phyloP scores from a whole-genome alignment of 1,284 basidiomycete species.

The Hortiboletus rubellus region DNA sequence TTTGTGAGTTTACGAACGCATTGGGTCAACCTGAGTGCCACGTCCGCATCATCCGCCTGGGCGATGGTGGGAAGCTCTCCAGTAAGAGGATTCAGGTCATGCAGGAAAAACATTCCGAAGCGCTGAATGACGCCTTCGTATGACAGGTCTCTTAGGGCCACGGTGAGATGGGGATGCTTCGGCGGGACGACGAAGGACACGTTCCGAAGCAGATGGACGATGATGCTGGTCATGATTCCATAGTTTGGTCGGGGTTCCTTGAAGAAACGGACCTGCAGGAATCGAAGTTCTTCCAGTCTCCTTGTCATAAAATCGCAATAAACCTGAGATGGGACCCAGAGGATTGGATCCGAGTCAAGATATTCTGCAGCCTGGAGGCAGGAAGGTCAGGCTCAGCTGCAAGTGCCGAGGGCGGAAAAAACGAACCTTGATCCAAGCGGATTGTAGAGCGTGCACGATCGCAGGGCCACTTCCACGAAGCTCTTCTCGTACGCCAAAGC shows the following conservation, averaged over 20 bases:
- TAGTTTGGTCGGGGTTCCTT: conserved; percentile 1
- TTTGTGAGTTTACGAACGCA: no score
- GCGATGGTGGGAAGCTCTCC: not conserved
- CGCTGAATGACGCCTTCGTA: conserved; percentile 2
- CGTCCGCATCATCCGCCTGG: not conserved
- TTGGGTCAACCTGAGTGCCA: not conserved
- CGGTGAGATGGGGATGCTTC: not conserved
- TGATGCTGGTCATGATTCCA: conserved; percentile 9
- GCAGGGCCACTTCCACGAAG: not conserved
- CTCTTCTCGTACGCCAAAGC: not conserved
- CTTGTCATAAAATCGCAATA: conserved; percentile 6
- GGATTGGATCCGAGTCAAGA: conserved; percentile 2
- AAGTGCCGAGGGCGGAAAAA: no score
- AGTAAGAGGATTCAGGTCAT: conserved; percentile 5
- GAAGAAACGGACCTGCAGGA: conserved; percentile 1
- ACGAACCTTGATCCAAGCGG: not conserved
- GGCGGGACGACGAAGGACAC: conserved; percentile 3
- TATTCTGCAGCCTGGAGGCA: not conserved
- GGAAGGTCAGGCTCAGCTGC: no score
- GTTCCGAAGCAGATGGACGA: conserved; percentile 4
- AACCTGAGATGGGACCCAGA: conserved; percentile 4
- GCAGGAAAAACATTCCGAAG: conserved; percentile 12
- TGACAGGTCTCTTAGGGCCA: conserved; percentile 1
- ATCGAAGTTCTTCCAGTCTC: conserved; percentile 2
- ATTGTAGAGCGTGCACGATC: not conserved